Evolutionary conservation across 2,329 filamentous ascomycete species (phyloP).

Genomic region (Verticillium alfalfae): DNA sequence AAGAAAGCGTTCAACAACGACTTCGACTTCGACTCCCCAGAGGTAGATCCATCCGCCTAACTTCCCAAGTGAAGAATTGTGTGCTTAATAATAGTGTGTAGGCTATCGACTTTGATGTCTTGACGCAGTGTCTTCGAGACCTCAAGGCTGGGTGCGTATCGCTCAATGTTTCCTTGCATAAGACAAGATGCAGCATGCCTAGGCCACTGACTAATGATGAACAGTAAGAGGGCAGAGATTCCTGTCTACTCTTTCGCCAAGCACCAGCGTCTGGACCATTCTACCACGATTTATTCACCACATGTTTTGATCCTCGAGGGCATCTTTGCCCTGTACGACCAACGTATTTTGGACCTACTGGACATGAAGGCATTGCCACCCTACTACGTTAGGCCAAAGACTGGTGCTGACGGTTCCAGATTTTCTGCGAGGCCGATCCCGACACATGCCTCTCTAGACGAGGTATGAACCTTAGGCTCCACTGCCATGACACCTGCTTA

Average conservation of each 20-base stretch:
- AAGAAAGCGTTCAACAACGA: conserved; percentile 80
- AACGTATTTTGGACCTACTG: conserved; percentile 74
- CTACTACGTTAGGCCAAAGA: not conserved
- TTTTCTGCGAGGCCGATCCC: conserved; percentile 93
- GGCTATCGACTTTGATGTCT: conserved; percentile 88
- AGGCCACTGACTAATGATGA: not conserved
- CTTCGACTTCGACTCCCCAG: conserved; percentile 91
- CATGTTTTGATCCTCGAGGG: conserved; percentile 94
- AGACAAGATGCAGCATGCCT: no score
- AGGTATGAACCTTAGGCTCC: conserved; percentile 47
- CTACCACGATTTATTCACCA: conserved; percentile 89
- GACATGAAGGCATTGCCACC: conserved; percentile 71
- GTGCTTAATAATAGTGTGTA: conserved; percentile 15
- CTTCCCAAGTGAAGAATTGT: no score
- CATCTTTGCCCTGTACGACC: conserved; percentile 90
- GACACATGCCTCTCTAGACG: conserved; percentile 88
- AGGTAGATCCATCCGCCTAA: conserved; percentile 28
- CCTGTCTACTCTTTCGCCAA: conserved; percentile 94
- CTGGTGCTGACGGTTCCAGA: conserved; percentile 37
- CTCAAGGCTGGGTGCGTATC: conserved; percentile 81
- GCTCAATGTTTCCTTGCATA: not conserved
- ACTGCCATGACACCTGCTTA: conserved; percentile 3
- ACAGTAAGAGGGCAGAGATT: conserved; percentile 82
- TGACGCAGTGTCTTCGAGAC: conserved; percentile 74
- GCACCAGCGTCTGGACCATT: conserved; percentile 73